Evolutionary conservation across 2,329 filamentous ascomycete species (phyloP).

Genomic region (Cucurbitaria berberidis): DNA sequence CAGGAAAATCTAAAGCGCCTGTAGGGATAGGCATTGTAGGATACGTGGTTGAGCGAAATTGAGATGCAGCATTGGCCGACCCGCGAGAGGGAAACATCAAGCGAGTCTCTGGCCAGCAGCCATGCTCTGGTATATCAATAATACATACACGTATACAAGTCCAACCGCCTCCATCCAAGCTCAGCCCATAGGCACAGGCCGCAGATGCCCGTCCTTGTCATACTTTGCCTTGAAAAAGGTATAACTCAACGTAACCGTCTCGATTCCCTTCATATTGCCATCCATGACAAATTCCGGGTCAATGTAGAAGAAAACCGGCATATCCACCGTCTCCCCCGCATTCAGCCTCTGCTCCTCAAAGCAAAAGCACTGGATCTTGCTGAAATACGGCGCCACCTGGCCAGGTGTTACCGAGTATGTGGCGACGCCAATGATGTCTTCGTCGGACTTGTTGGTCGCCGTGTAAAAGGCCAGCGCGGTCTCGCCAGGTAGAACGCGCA

Average conservation of each 20-base stretch:
- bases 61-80: too few species aligned
- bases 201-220: conserved; percentile 77
- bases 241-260: conserved; percentile 94
- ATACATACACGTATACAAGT: conserved; percentile 13
- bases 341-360: conserved; percentile 95
- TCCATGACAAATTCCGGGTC: conserved; percentile 95
- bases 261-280: conserved; percentile 88
- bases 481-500: conserved; percentile 92
- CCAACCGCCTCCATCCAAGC: background rate
- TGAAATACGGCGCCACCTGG: conserved; percentile 96
- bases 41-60: too few species aligned
- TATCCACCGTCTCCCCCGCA: conserved; percentile 95
- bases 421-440: conserved; percentile 96
- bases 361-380: conserved; percentile 99
- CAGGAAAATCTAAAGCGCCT: too few species aligned
- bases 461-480: conserved; percentile 98
- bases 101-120: too few species aligned
- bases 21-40: too few species aligned
- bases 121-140: too few species aligned
- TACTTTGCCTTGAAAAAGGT: conserved; percentile 97
- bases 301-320: conserved; percentile 99
- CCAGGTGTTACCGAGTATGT: conserved; percentile 97
- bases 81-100: too few species aligned
- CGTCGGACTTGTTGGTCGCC: conserved; percentile 85
- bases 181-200: conserved; percentile 55